Conservation (phyloP, 805 yeast species). For the Yarrowia deformans region DNA sequence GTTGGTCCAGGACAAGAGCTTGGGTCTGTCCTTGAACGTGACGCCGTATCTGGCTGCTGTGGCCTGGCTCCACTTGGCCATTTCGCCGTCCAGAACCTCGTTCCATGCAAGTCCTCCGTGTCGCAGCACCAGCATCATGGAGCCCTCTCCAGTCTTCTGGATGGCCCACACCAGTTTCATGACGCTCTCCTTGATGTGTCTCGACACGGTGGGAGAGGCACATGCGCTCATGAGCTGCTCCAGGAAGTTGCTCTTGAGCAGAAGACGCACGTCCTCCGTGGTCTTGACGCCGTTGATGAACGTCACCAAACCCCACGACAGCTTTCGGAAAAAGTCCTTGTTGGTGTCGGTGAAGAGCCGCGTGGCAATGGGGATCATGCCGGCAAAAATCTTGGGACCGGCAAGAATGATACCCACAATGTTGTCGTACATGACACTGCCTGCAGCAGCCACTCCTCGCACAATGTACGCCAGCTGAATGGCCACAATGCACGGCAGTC, state of each 20-base stretch:
- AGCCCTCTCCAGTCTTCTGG: constrained; percentile 18
- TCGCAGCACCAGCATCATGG: constrained; percentile 16
- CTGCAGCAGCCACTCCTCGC: constrained; percentile 69
- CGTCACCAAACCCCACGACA: constrained; percentile 69
- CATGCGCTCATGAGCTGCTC: constrained; percentile 52
- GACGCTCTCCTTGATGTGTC: constrained; percentile 22
- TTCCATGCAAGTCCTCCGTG: constrained; percentile 32
- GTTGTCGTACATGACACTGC: constrained; percentile 75
- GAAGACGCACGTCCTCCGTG: constrained; percentile 59
- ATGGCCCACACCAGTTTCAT: constrained; percentile 28
- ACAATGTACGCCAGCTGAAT: constrained; percentile 62
- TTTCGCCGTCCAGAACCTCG: constrained; percentile 27
- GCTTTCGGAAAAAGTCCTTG: constrained; percentile 61
- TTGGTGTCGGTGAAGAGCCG: constrained; percentile 54
- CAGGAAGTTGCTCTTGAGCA: constrained; percentile 62
- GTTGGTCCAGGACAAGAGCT: constrained; percentile 11
- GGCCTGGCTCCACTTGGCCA: constrained; percentile 8
- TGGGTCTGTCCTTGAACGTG: neutral
- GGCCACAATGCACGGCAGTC: constrained; percentile 60
- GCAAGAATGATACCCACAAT: constrained; percentile 69
- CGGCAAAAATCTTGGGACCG: constrained; percentile 55
- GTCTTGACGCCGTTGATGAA: constrained; percentile 59
- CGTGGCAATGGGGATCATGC: constrained; percentile 50
- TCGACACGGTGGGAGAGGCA: constrained; percentile 21
- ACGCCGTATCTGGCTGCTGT: constrained; percentile 18